Base-by-base conservation (phyloP, 106 monocot genomes). In the Acanthochlamys bracteata region DNA sequence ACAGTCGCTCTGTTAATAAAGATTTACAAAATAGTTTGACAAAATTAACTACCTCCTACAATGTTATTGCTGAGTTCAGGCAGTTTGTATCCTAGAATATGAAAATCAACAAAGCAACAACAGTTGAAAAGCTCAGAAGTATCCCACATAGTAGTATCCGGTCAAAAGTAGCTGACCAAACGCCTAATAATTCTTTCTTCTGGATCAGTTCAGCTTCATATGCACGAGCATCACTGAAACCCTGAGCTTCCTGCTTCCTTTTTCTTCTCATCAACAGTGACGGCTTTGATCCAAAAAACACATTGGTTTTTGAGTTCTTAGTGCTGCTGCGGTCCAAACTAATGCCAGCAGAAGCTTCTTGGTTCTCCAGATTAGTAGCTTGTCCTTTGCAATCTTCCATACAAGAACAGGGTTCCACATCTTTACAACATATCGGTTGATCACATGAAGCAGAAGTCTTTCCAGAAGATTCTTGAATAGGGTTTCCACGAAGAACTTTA, bases 61-160 rank as follows among this genome's bases (percentile, higher is more conserved):
- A 33, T 1, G 33, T 33, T 33, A 33, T 33, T 6, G 4, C 33
- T 33, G 33, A n/a, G 33, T 33, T 33, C 33, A 59, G 39, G 43
- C 40, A 9, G 61, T 72, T 25, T 65, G 39, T 20, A 59, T 53
- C 39, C 58, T 65, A n/a, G 53, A 74, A 14, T 66, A 61, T 23
- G 79, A 73, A 59, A 24, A 58, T 4, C 1, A 90, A 25, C 11
- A 84, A 14, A 42, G 40, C 42, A n/a, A 76, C 60, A 53, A 82
- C 80, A 9, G 65, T 55, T 14, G 82, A 20, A 55, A 68, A 73
- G 58, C 84, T 88, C 10, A 70, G 21, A 20, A 76, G 4, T 42
- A 87, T 74, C 47, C 84, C 84, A 39, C 47, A 42, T 57, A 84
- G 4, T 25, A 90, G 59, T 24, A 82, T 53, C 70, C 73, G 74